These are phyloP conservation scores for Sisymbrium altissimum DNA, from an alignment of 345 rosid genomes.

Conservation along the genomic window DNA sequence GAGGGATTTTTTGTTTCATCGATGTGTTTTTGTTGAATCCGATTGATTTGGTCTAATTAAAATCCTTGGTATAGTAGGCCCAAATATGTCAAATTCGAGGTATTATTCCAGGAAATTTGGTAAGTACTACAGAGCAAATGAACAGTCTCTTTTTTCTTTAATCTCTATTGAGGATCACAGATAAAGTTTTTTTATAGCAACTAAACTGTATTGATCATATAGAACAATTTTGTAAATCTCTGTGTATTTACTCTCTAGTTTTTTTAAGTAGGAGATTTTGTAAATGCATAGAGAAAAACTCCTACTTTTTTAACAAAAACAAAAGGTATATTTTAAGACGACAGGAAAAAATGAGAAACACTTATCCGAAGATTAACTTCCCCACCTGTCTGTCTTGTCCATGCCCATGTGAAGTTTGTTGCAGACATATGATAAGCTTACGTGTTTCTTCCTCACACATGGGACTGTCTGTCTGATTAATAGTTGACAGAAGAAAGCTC, in stretches of 20 bases:
- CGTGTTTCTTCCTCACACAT: conserved; percentile 26
- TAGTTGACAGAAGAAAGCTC: neutral
- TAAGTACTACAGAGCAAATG: neutral
- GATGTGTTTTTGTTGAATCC: neutral
- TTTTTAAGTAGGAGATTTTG: neutral
- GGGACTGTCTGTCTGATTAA: conserved; percentile 17
- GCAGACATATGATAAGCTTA: conserved; percentile 20
- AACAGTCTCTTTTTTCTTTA: neutral
- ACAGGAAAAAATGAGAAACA: neutral
- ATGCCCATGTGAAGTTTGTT: conserved; percentile 28
- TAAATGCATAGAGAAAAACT: neutral
- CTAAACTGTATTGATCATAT: neutral
- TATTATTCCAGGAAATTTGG: neutral
- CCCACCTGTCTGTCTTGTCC: neutral
- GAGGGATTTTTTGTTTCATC: neutral
- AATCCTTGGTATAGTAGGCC: neutral
- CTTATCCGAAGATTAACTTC: neutral
- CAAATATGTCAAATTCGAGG: neutral
- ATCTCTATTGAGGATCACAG: neutral
- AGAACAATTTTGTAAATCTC: neutral
- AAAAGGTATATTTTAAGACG: neutral
- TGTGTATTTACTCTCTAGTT: neutral
- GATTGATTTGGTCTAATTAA: neutral
- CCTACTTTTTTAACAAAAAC: neutral
- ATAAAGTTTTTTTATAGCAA: neutral